These are phyloP conservation scores for Coemansia sp. DNA, from an alignment of 192 early-diverging fungal genomes.

Conservation along the genomic window DNA sequence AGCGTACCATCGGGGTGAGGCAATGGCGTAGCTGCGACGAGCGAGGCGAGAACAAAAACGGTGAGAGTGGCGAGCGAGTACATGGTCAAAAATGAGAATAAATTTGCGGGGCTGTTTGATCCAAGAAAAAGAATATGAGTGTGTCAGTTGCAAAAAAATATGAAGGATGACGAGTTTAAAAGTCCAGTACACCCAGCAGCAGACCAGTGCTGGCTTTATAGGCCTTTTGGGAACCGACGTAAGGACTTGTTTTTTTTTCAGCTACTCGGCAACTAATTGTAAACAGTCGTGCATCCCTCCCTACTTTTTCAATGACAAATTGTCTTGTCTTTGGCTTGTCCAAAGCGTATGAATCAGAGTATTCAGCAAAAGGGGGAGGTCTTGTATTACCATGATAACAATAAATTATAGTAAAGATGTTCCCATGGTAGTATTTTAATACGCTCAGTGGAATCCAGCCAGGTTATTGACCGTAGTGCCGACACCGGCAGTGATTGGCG, in stretches of 20 bases:
- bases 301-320: not conserved
- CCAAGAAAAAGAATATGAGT: not conserved
- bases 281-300: not conserved
- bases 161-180: not conserved
- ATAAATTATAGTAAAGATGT: not conserved
- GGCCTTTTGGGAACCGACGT: no score
- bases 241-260: not conserved
- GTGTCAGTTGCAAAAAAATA: not conserved
- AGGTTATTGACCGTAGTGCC: conserved; percentile 4
- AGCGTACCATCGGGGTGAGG: conserved; percentile 10
- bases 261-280: not conserved
- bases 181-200: not conserved
- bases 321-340: not conserved
- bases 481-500: conserved; percentile 9
- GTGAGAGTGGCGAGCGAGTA: not conserved
- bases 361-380: not conserved
- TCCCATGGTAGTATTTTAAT: not conserved
- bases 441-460: conserved; percentile 2
- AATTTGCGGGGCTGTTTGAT: not conserved
- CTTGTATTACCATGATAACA: not conserved
- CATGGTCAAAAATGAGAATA: not conserved
- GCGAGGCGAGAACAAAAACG: not conserved
- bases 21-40: conserved; percentile 1
- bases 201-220: not conserved
- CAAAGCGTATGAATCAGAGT: not conserved